A percentile compares a stretch with the other conserved stretches of the same genome.
Evolutionary conservation across 345 rosid genomes (phyloP).

Genomic region (Durio zibethinus): DNA sequence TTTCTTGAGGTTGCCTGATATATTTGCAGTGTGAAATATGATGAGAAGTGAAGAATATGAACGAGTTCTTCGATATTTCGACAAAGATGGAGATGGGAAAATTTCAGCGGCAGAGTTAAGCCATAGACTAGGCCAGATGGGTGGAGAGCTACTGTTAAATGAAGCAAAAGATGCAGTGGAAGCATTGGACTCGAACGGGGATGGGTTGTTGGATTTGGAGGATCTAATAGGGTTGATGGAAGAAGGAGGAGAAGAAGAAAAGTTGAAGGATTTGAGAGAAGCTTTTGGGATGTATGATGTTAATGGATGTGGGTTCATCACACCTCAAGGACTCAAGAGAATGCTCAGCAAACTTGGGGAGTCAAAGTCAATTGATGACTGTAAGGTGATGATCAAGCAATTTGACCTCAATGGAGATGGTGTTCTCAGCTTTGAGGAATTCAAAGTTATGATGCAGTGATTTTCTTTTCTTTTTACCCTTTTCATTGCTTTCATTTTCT

Average conservation of each 20-base stretch:
- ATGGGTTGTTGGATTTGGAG: constrained; percentile 43
- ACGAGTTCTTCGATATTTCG: constrained; percentile 31
- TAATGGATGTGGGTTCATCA: constrained; percentile 42
- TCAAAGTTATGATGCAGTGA: constrained; percentile 44
- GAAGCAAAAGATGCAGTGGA: constrained; percentile 35
- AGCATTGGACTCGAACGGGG: constrained; percentile 40
- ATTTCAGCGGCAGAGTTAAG: constrained; percentile 42
- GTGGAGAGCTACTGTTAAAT: constrained; percentile 22
- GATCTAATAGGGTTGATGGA: constrained; percentile 45
- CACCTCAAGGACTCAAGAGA: constrained; percentile 29
- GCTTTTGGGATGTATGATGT: constrained; percentile 48
- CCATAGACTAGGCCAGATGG: constrained; percentile 23
- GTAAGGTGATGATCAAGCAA: constrained; percentile 38
- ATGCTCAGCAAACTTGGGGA: constrained; percentile 48
- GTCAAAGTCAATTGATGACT: constrained; percentile 36
- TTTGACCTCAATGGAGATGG: constrained; percentile 52
- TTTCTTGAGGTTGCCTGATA: background rate
- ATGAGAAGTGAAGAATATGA: constrained; percentile 12
- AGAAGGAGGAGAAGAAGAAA: constrained; percentile 44
- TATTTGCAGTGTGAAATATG: background rate
- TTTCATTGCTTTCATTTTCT: background rate
- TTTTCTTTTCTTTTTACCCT: background rate
- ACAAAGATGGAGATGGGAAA: constrained; percentile 44
- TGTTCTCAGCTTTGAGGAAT: constrained; percentile 50
- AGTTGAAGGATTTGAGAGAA: constrained; percentile 36